Percentiles rank a stretch among this genome's conserved stretches.
phyloP scores from a whole-genome alignment of 2,329 filamentous ascomycete genomes.

The Sporothrix inflata region DNA sequence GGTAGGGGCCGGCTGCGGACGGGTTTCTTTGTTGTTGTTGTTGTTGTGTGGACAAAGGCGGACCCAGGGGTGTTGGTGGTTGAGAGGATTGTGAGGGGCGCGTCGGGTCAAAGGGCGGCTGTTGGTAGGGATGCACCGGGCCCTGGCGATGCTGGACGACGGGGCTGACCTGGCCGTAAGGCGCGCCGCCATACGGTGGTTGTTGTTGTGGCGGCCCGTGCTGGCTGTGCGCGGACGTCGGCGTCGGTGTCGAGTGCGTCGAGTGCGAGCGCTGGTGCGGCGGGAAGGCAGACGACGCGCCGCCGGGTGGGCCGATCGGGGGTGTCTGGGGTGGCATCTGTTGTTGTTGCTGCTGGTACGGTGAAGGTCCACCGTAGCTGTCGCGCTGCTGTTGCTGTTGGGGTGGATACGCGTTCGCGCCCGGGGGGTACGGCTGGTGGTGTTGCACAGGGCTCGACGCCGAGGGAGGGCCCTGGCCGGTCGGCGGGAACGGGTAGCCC shows the following conservation, averaged over 20 bases:
- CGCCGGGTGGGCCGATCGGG: conserved; percentile 49
- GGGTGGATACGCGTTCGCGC: conserved; percentile 46
- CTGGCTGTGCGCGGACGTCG: conserved; percentile 65
- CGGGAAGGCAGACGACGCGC: conserved; percentile 40
- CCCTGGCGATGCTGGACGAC: conserved; percentile 50
- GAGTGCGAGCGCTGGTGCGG: conserved; percentile 58
- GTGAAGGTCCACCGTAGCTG: not conserved
- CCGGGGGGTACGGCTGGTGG: conserved; percentile 51
- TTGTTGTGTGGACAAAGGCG: conserved; percentile 45
- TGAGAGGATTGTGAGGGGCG: conserved; percentile 53
- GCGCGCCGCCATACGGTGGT: conserved; percentile 50
- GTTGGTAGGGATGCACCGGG: conserved; percentile 39
- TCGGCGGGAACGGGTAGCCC: conserved; percentile 57
- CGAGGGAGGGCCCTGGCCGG: conserved; percentile 44
- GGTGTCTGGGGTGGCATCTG: conserved; percentile 53
- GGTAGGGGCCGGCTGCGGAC: not conserved
- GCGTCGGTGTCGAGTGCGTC: conserved; percentile 61
- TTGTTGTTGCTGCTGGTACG: conserved; percentile 21
- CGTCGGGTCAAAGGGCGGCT: conserved; percentile 46
- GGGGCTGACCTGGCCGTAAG: conserved; percentile 59
- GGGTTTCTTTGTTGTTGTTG: conserved; percentile 7
- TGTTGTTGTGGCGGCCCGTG: conserved; percentile 37
- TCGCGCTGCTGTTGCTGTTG: conserved; percentile 30
- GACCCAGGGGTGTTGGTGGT: conserved; percentile 57
- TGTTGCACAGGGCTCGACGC: conserved; percentile 54